phyloP scores from a whole-genome alignment of 169 alveolate genomes.

The Babesia gibsoni region DNA sequence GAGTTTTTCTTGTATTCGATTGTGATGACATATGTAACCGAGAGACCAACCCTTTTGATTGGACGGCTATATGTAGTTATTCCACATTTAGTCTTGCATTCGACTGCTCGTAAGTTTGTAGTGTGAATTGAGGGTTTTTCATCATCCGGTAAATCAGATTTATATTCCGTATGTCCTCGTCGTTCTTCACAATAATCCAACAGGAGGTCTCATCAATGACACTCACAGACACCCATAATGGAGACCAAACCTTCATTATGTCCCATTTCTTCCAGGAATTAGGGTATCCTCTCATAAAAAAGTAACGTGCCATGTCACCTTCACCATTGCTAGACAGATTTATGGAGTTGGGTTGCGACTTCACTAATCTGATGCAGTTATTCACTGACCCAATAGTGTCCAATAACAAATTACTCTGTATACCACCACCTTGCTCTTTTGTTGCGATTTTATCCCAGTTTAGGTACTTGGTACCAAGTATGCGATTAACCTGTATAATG shows the following conservation, averaged over 20 bases:
- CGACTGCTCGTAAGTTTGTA: slow-evolving; percentile 73
- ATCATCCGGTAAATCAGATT: slow-evolving; percentile 76
- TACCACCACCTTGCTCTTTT: neutral
- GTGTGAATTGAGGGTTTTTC: slow-evolving; percentile 76
- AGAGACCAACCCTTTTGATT: too few relatives aligned
- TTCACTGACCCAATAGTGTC: slow-evolving; percentile 46
- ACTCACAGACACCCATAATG: slow-evolving; percentile 80
- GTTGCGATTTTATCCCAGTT: neutral
- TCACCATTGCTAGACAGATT: slow-evolving; percentile 74
- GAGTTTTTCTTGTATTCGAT: neutral
- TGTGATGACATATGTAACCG: too few relatives aligned
- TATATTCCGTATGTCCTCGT: slow-evolving; percentile 79
- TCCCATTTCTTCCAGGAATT: slow-evolving; percentile 84
- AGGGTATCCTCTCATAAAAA: slow-evolving; percentile 80
- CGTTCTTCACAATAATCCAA: slow-evolving; percentile 83
- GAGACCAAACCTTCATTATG: slow-evolving; percentile 85
- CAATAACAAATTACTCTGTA: slow-evolving; percentile 17
- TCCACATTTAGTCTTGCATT: too few relatives aligned
- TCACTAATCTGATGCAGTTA: slow-evolving; percentile 76
- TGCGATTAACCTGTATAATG: slow-evolving; percentile 70
- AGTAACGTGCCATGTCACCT: slow-evolving; percentile 79
- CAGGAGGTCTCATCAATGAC: slow-evolving; percentile 79
- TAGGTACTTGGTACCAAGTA: slow-evolving; percentile 37
- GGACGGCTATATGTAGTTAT: too few relatives aligned
- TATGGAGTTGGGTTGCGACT: slow-evolving; percentile 80